phyloP scores from a whole-genome alignment of 805 yeast species.

The Kockiozyma suomiensis region DNA sequence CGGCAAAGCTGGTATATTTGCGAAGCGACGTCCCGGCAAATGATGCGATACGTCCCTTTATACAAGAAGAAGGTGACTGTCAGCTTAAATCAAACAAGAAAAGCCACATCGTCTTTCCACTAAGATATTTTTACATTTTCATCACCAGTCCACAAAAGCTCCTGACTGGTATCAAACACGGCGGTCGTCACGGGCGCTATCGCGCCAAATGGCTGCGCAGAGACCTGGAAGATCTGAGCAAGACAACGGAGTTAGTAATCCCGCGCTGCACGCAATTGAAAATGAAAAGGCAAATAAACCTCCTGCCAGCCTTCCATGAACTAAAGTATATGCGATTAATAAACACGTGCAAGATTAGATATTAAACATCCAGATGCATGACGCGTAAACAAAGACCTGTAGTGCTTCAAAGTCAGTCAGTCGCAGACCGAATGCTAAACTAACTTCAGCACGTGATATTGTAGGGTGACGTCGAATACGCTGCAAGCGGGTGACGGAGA shows the following conservation, averaged over 20 bases:
- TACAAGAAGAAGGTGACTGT: neutral
- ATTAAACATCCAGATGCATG: neutral
- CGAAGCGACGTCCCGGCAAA: conserved; percentile 52
- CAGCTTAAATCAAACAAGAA: too few relatives aligned
- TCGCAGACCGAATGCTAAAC: too few relatives aligned
- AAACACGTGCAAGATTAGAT: neutral
- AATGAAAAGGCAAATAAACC: conserved; percentile 5
- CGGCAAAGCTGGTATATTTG: conserved; percentile 61
- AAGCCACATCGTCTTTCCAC: neutral
- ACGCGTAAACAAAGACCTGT: conserved; percentile 1
- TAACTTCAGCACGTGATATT: too few relatives aligned
- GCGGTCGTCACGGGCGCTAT: conserved; percentile 37
- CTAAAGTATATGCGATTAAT: neutral
- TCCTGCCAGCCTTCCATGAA: conserved; percentile 35
- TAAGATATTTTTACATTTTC: conserved; percentile 45
- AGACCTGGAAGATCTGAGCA: conserved; percentile 17
- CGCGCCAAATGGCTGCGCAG: conserved; percentile 24
- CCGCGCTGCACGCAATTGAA: neutral
- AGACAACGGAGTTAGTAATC: neutral
- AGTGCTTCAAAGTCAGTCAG: too few relatives aligned
- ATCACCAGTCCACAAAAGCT: conserved; percentile 86
- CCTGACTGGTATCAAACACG: conserved; percentile 69
- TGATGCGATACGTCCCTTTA: conserved; percentile 47
- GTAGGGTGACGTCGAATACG: too few relatives aligned
- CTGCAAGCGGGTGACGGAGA: too few relatives aligned